Percentiles rank a stretch among this genome's conserved stretches.
Conservation (phyloP, 2,329 filamentous ascomycete species). For the Xylaria digitata region DNA sequence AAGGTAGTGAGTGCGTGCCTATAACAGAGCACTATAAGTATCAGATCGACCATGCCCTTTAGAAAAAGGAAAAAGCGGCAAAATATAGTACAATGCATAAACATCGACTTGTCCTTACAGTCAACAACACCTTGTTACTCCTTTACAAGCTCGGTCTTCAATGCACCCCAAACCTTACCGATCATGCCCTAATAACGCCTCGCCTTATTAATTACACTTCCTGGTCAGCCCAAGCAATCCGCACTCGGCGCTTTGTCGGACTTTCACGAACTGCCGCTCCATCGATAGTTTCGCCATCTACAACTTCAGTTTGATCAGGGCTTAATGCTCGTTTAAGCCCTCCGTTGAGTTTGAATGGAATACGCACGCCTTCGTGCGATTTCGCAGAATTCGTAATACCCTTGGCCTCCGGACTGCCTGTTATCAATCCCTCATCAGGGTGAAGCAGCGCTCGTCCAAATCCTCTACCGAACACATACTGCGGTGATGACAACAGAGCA, state of each 20-base stretch:
- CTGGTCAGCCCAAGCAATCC: slow-evolving; percentile 32
- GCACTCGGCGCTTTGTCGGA: slow-evolving; percentile 36
- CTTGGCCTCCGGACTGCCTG: slow-evolving; percentile 39
- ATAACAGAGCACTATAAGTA: background rate
- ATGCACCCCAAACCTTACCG: background rate
- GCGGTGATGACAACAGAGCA: slow-evolving; percentile 57
- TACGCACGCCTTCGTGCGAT: background rate
- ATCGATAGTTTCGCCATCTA: background rate
- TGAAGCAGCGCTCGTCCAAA: slow-evolving; percentile 57
- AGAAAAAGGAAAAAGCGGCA: background rate
- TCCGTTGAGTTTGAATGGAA: slow-evolving; percentile 29
- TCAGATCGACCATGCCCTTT: background rate
- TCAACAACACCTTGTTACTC: background rate
- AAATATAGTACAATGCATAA: background rate
- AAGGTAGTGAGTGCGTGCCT: no score
- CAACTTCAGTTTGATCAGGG: slow-evolving; percentile 11
- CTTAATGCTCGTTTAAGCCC: slow-evolving; percentile 40
- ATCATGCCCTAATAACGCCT: slow-evolving; percentile 4
- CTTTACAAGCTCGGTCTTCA: background rate
- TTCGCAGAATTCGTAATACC: slow-evolving; percentile 17
- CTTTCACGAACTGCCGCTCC: slow-evolving; percentile 17
- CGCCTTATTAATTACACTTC: slow-evolving; percentile 22
- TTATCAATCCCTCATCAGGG: slow-evolving; percentile 61
- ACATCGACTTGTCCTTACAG: background rate
- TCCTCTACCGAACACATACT: slow-evolving; percentile 63